Evolutionary conservation across 2,329 filamentous ascomycete genomes (phyloP).

Genomic region (Colletotrichum karsti): DNA sequence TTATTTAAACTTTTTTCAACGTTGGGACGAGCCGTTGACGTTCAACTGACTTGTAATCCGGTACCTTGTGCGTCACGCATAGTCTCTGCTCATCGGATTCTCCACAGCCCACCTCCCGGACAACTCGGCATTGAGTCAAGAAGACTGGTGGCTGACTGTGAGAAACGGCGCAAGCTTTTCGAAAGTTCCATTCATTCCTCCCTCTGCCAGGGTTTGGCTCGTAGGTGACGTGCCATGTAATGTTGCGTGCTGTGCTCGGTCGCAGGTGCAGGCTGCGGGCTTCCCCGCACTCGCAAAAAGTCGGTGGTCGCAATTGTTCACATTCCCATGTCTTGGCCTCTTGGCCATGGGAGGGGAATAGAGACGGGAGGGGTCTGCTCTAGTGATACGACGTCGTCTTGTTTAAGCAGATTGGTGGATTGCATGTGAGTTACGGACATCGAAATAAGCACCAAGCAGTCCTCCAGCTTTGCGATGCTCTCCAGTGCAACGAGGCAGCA

Average conservation of each 20-base stretch:
- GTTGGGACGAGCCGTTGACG: slow-evolving; percentile 25
- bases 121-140: slow-evolving; percentile 25
- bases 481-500: background rate
- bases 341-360: background rate
- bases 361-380: background rate
- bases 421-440: slow-evolving; percentile 17
- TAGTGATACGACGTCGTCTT: slow-evolving; percentile 12
- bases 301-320: slow-evolving; percentile 3
- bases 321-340: slow-evolving; percentile 22
- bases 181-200: background rate
- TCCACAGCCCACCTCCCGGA: slow-evolving; percentile 3
- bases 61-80: background rate
- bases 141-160: background rate
- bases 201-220: background rate
- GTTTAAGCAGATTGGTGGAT: slow-evolving; percentile 3
- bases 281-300: slow-evolving; percentile 1
- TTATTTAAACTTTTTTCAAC: slow-evolving; percentile 12
- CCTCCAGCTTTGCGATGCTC: background rate
- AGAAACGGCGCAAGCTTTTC: slow-evolving; percentile 12
- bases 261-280: background rate
- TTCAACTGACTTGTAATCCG: slow-evolving; percentile 5
- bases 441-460: slow-evolving; percentile 13
- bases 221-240: slow-evolving; percentile 18
- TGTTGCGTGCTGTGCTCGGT: slow-evolving; percentile 10
- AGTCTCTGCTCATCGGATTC: slow-evolving; percentile 20